Percentiles rank a stretch among this genome's conserved stretches.
Evolutionary conservation across 202 grass and related monocot species (phyloP).

Genomic region (Setaria italica): DNA sequence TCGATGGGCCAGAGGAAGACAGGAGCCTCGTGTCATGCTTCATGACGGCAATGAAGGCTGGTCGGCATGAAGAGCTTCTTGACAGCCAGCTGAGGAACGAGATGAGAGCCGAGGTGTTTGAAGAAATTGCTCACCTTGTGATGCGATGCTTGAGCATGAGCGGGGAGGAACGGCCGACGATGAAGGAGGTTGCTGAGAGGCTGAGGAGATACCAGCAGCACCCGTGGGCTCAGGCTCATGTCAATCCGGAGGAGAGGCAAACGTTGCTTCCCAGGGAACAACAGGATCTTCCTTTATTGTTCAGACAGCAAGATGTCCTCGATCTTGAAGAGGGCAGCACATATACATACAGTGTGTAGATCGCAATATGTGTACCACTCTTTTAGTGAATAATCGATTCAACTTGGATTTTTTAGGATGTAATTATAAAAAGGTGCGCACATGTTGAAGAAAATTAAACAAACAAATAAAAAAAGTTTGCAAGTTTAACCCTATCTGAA

Average conservation of each 20-base stretch:
- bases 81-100: constrained; percentile 61
- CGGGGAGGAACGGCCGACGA: constrained; percentile 67
- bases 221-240: constrained; percentile 34
- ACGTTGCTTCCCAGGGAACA: constrained; percentile 51
- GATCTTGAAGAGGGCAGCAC: constrained; percentile 54
- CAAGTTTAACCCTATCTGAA: not conserved
- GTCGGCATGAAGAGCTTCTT: constrained; percentile 53
- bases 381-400: not conserved
- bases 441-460: not conserved
- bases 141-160: constrained; percentile 65
- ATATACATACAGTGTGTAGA: constrained; percentile 38
- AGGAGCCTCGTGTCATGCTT: constrained; percentile 68
- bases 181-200: constrained; percentile 68
- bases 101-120: constrained; percentile 46
- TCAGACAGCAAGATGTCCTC: constrained; percentile 36
- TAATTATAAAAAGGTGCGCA: not conserved
- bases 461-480: not conserved
- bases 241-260: constrained; percentile 39
- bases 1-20: constrained; percentile 67
- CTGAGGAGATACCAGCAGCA: constrained; percentile 62
- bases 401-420: not conserved
- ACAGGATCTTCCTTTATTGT: constrained; percentile 33
- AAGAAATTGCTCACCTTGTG: constrained; percentile 54
- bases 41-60: constrained; percentile 48
- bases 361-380: not conserved